A percentile compares a stretch with the other conserved stretches of the same genome.
Evolutionary conservation across 2,329 filamentous ascomycete species (phyloP).

Genomic region (Aspergillus sp.): DNA sequence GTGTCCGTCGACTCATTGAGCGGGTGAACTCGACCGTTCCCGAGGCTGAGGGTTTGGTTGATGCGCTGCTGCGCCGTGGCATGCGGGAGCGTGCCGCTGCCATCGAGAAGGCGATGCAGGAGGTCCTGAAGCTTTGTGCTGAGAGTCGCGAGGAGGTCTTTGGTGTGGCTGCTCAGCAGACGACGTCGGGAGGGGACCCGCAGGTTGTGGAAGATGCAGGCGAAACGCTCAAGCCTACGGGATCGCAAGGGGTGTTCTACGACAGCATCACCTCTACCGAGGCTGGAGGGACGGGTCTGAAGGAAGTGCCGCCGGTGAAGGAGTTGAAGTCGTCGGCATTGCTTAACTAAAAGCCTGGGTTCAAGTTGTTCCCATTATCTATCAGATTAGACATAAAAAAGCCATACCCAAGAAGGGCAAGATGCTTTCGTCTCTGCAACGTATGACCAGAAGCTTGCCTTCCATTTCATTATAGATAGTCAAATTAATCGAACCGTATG

Average conservation of each 20-base stretch:
- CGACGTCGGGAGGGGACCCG: conserved; percentile 19
- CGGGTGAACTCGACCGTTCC: conserved; percentile 70
- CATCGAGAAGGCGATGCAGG: conserved; percentile 69
- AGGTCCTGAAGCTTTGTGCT: conserved; percentile 70
- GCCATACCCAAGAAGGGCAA: not conserved
- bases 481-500: not conserved
- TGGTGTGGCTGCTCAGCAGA: conserved; percentile 27
- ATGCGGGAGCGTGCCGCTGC: conserved; percentile 87
- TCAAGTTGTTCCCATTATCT: not conserved
- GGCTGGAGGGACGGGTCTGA: conserved; percentile 29
- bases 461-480: not conserved
- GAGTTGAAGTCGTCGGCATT: conserved; percentile 41
- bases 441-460: not conserved
- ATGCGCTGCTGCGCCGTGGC: conserved; percentile 71
- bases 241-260: conserved; percentile 1
- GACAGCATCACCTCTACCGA: conserved; percentile 35
- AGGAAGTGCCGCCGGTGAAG: conserved; percentile 54
- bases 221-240: not conserved
- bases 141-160: conserved; percentile 72
- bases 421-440: too few relatives aligned
- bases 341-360: conserved; percentile 24
- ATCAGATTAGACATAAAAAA: not conserved
- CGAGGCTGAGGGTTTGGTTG: conserved; percentile 73
- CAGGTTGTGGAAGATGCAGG: conserved; percentile 24
- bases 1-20: conserved; percentile 77